Evolutionary conservation across 202 grass and related monocot species (phyloP), one percentile per base, ranked within the genome.

Genomic region (Eragrostis tef): DNA sequence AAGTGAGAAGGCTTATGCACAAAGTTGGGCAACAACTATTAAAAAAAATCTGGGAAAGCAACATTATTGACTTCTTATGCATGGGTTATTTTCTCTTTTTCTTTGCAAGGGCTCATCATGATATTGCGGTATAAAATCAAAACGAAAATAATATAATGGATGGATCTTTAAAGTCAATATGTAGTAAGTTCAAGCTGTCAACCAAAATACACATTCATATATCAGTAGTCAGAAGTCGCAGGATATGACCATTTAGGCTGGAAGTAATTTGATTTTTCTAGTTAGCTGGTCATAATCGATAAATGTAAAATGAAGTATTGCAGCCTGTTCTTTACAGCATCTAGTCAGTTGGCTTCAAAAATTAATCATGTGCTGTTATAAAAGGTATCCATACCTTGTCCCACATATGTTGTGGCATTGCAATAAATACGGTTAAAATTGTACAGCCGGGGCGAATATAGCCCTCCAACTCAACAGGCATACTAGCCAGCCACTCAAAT

Each of bases 391-490:
- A 77, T 83, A 96, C 96, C 91, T 99, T 96, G 61, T 93, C 90
- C 96, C 96, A 99, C 90, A 96, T 96, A 81, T 72, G 81, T 11
- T 93, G 93, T 6, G 96, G 93, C 96, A 99, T 96, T 81, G 96
- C 85, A 92, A 96, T 88, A 85, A 92, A 99, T 11, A 92, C 73
- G 78, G 96, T 99, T 89, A 99, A 86, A 50, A 99, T 99, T 48
- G 90, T 99, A 85, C 96, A 99, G 26, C 96, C 96, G 68, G 96
- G 96, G 67, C 96, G 96, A 86, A 99, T 89, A 54, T 99, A 99
- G 64, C 96, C 96, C 81, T 99, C 96, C 85, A 99, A 78, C 87
- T 99, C 96, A 90, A 99, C 91, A 88, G 96, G 96, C 96, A 99
- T 99, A 73, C 72, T 92, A 71, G 87, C 63, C 78, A 99, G 73